A percentile compares a stretch with the other conserved stretches of the same genome.
Conservation (phyloP, 2,329 filamentous ascomycete species). For the Nemania serpens region DNA sequence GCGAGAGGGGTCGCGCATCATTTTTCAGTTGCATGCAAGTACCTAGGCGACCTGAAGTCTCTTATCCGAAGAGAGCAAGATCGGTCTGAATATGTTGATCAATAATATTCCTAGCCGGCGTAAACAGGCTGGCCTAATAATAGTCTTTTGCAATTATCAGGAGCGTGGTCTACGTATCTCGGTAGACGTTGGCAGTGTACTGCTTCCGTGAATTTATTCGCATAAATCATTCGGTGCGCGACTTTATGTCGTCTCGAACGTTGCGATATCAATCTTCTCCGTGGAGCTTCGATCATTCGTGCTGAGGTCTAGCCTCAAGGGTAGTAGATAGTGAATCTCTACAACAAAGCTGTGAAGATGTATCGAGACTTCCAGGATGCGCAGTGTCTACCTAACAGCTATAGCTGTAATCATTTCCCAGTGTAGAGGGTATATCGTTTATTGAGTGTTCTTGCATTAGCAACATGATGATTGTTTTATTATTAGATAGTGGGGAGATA, state of each 20-base stretch:
- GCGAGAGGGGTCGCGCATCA: neutral
- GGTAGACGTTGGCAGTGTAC: no score
- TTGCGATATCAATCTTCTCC: neutral
- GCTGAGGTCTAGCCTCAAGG: neutral
- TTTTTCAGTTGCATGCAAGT: neutral
- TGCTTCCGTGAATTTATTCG: no score
- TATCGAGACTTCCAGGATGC: no score
- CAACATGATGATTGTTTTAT: neutral
- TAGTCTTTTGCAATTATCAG: neutral
- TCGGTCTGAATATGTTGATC: neutral
- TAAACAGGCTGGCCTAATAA: neutral
- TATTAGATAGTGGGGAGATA: no score
- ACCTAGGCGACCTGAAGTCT: neutral
- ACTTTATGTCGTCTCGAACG: neutral
- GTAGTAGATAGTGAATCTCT: no score
- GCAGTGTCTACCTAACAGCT: no score
- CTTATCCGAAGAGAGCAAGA: neutral
- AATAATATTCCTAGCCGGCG: no score
- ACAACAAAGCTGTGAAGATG: no score
- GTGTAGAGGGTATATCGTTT: neutral
- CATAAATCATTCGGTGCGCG: no score
- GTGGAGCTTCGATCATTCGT: neutral
- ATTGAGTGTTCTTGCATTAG: neutral
- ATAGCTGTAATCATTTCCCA: neutral
- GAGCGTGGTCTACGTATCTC: no score